Conservation (phyloP, 805 yeast genomes). For the Saturnispora diversa region DNA sequence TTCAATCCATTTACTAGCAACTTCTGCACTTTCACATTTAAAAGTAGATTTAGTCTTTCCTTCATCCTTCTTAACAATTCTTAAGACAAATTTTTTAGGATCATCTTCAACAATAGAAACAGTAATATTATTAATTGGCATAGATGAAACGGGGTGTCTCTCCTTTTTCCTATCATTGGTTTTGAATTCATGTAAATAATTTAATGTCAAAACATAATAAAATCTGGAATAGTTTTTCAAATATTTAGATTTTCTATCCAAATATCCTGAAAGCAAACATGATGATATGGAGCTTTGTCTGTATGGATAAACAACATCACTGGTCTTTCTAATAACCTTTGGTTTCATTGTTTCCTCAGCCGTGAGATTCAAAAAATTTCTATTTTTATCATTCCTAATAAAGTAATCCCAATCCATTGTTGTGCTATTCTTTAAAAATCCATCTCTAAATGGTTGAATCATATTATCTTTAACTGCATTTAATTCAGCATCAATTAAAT, state of each 20-base stretch:
- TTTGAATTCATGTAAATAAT: conserved; percentile 60
- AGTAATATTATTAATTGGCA: conserved; percentile 29
- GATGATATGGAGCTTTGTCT: conserved; percentile 43
- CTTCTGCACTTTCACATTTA: conserved; percentile 37
- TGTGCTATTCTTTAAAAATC: conserved; percentile 49
- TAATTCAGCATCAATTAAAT: conserved; percentile 44
- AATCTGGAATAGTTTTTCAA: conserved; percentile 53
- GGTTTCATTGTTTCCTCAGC: conserved; percentile 24
- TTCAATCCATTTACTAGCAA: conserved; percentile 45
- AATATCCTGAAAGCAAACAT: conserved; percentile 50
- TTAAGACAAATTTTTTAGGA: conserved; percentile 32
- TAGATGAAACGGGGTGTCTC: conserved; percentile 36
- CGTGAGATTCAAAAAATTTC: conserved; percentile 34
- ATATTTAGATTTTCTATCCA: conserved; percentile 55
- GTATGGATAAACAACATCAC: conserved; percentile 47
- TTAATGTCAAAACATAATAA: conserved; percentile 61
- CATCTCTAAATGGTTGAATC: conserved; percentile 44
- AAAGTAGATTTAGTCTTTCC: conserved; percentile 29
- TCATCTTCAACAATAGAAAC: conserved; percentile 31
- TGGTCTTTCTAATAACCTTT: conserved; percentile 39
- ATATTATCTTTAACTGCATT: conserved; percentile 40
- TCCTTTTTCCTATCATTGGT: conserved; percentile 48
- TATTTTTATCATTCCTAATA: conserved; percentile 37
- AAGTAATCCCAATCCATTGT: conserved; percentile 65
- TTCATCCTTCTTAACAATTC: conserved; percentile 28